phyloP scores from a whole-genome alignment of 2,329 filamentous ascomycete genomes.

The Calonectria montana region DNA sequence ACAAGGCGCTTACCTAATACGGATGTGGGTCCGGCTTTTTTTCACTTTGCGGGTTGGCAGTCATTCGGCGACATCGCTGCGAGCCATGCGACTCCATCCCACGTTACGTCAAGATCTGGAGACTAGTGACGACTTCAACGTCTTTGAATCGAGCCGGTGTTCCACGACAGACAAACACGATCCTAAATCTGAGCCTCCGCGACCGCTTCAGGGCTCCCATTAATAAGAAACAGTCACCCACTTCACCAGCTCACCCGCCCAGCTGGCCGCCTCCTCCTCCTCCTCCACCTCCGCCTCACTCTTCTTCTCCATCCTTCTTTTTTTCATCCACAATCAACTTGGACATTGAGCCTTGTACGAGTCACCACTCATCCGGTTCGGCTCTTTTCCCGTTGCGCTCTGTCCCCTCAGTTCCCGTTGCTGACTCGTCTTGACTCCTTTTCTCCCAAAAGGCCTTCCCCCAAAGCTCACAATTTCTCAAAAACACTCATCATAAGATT shows the following conservation, averaged over 20 bases:
- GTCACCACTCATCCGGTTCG: conserved; percentile 57
- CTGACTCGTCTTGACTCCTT: conserved; percentile 50
- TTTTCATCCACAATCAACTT: conserved; percentile 34
- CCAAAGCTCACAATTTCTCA: background rate
- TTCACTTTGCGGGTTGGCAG: background rate
- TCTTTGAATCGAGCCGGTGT: background rate
- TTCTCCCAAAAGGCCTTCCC: conserved; percentile 29
- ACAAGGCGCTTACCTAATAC: conserved; percentile 39
- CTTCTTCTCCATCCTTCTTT: conserved; percentile 24
- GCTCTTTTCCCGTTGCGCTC: conserved; percentile 51
- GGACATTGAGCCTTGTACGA: conserved; percentile 47
- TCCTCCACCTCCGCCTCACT: background rate
- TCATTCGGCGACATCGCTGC: conserved; percentile 16
- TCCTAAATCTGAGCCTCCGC: background rate
- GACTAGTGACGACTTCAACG: conserved; percentile 8
- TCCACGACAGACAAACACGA: background rate
- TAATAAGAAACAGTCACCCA: background rate
- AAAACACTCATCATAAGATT: conserved; percentile 28
- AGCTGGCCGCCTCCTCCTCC: background rate
- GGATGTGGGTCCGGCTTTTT: conserved; percentile 25
- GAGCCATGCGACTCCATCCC: conserved; percentile 13
- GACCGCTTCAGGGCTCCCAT: background rate
- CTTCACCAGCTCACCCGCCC: background rate
- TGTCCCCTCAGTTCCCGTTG: conserved; percentile 43
- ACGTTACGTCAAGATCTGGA: conserved; percentile 26